phyloP scores from a whole-genome alignment of 2,329 filamentous ascomycete genomes.

The Xylaria polymorpha region DNA sequence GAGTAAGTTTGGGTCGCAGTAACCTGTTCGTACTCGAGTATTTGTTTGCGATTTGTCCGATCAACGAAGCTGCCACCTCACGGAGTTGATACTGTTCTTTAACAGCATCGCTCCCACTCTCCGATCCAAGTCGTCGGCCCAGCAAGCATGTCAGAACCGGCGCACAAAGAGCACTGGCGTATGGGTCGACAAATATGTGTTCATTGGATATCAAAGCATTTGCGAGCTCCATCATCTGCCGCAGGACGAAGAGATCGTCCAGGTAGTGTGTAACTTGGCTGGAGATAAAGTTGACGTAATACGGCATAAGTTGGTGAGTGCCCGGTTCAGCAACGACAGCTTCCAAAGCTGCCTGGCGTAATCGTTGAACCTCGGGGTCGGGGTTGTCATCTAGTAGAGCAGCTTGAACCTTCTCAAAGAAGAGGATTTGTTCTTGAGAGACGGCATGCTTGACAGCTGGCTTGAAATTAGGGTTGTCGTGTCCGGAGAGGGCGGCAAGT shows the following conservation, averaged over 20 bases:
- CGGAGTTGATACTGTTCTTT: conserved; percentile 81
- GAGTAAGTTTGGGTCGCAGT: conserved; percentile 86
- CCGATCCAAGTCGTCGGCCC: conserved; percentile 78
- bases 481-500: conserved; percentile 83
- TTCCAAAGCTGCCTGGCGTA: conserved; percentile 85
- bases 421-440: conserved; percentile 94
- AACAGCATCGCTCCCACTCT: conserved; percentile 63
- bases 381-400: conserved; percentile 89
- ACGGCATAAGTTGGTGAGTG: conserved; percentile 93
- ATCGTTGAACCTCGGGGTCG: conserved; percentile 76
- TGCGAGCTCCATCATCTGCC: conserved; percentile 91
- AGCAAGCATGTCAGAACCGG: conserved; percentile 92
- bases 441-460: conserved; percentile 95
- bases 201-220: conserved; percentile 86
- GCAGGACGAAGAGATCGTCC: conserved; percentile 88
- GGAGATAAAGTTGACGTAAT: conserved; percentile 95
- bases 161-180: conserved; percentile 76
- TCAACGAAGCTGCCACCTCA: conserved; percentile 83
- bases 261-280: conserved; percentile 96
- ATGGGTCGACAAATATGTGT: conserved; percentile 76
- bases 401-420: conserved; percentile 94
- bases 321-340: conserved; percentile 90
- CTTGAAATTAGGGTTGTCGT: conserved; percentile 85
- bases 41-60: conserved; percentile 81
- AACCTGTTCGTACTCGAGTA: conserved; percentile 84